phyloP scores from a whole-genome alignment of 2,329 filamentous ascomycete genomes.

The Colletotrichum camelliae region DNA sequence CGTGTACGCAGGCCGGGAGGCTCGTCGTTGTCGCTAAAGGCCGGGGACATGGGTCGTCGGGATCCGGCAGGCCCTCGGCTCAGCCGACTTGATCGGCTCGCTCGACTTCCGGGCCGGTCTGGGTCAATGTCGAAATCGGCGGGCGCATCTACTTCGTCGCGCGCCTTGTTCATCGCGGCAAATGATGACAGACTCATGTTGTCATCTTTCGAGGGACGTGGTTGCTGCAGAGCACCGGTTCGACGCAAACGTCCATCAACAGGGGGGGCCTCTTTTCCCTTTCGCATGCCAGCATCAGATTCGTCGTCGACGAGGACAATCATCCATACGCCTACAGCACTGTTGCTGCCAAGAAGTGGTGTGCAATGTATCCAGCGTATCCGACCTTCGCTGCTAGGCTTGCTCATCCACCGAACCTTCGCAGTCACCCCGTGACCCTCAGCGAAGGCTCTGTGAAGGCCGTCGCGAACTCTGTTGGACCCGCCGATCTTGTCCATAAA shows the following conservation, averaged over 20 bases:
- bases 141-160: not conserved
- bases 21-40: not conserved
- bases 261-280: constrained; percentile 27
- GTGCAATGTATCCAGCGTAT: constrained; percentile 81
- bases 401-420: constrained; percentile 73
- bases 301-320: constrained; percentile 75
- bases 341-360: constrained; percentile 70
- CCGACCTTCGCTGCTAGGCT: constrained; percentile 59
- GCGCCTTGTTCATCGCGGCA: constrained; percentile 14
- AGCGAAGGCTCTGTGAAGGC: constrained; percentile 63
- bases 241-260: constrained; percentile 25
- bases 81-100: constrained; percentile 6
- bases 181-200: constrained; percentile 24
- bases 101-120: constrained; percentile 8
- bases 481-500: constrained; percentile 61
- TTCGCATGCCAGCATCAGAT: constrained; percentile 21
- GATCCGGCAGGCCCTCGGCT: not conserved
- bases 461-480: constrained; percentile 49
- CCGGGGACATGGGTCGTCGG: not conserved
- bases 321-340: constrained; percentile 80
- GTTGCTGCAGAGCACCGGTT: not conserved
- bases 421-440: constrained; percentile 76
- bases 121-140: not conserved
- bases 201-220: constrained; percentile 16
- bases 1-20: not conserved